Evolutionary conservation across 805 yeast genomes (phyloP).

Genomic region (Priceomyces castillae): DNA sequence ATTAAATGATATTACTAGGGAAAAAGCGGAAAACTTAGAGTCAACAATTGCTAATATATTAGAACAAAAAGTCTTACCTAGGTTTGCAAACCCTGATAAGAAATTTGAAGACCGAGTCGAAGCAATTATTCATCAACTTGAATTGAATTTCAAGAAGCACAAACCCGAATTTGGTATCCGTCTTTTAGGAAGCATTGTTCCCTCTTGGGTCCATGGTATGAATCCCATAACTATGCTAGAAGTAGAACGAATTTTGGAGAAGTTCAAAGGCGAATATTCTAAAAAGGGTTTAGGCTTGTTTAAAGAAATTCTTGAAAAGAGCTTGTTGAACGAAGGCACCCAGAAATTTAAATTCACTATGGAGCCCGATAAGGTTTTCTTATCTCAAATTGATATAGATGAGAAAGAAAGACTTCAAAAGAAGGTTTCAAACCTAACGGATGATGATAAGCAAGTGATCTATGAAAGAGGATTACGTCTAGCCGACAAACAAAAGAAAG

Average conservation of each 20-base stretch:
- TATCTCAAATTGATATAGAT: conserved; percentile 47
- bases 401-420: conserved; percentile 53
- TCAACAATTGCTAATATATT: conserved; percentile 47
- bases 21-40: conserved; percentile 48
- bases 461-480: conserved; percentile 58
- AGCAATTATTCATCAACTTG: conserved; percentile 86
- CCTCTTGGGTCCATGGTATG: conserved; percentile 81
- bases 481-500: conserved; percentile 59
- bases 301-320: conserved; percentile 52
- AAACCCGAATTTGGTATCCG: conserved; percentile 88
- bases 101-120: conserved; percentile 51
- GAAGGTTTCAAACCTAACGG: conserved; percentile 45
- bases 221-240: conserved; percentile 70
- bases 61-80: conserved; percentile 34
- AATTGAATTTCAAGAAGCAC: conserved; percentile 77
- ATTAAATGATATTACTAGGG: conserved; percentile 64
- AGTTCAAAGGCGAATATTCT: conserved; percentile 61
- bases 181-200: conserved; percentile 67
- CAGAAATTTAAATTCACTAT: conserved; percentile 72
- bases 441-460: conserved; percentile 56
- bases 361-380: conserved; percentile 64
- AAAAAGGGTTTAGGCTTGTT: conserved; percentile 53
- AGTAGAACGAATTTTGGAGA: conserved; percentile 56
- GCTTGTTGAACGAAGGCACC: conserved; percentile 42
- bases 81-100: conserved; percentile 21